phyloP scores from a whole-genome alignment of 2,329 filamentous ascomycete species.

The Fonsecaea multimorphosa region DNA sequence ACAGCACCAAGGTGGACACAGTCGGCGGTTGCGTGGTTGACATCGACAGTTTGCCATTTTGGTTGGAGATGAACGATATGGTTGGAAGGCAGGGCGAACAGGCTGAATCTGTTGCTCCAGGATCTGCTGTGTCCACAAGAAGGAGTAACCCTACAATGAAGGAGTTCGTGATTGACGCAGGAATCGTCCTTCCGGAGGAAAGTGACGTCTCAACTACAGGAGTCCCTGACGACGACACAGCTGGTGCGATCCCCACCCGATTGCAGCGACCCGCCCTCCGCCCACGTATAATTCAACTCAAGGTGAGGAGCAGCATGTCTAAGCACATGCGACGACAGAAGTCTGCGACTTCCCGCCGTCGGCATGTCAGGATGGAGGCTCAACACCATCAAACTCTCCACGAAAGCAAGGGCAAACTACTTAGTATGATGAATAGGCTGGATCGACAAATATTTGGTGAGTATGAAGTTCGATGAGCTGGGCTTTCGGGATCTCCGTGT shows the following conservation, averaged over 20 bases:
- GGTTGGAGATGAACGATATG: not conserved
- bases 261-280: not conserved
- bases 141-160: not conserved
- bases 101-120: not conserved
- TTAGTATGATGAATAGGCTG: not conserved
- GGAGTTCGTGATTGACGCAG: slow-evolving; percentile 7
- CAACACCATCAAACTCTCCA: not conserved
- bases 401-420: not conserved
- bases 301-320: not conserved
- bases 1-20: not conserved
- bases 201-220: not conserved
- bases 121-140: not conserved
- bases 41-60: not conserved
- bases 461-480: not conserved
- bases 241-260: not conserved
- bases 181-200: not conserved
- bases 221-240: not conserved
- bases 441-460: not conserved
- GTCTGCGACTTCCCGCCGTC: not conserved
- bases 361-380: not conserved
- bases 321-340: not conserved
- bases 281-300: not conserved
- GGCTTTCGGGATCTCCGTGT: not conserved
- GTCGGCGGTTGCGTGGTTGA: not conserved
- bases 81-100: not conserved